Conservation (phyloP, 2,329 filamentous ascomycete species). For the Bipolaris sorokiniana region DNA sequence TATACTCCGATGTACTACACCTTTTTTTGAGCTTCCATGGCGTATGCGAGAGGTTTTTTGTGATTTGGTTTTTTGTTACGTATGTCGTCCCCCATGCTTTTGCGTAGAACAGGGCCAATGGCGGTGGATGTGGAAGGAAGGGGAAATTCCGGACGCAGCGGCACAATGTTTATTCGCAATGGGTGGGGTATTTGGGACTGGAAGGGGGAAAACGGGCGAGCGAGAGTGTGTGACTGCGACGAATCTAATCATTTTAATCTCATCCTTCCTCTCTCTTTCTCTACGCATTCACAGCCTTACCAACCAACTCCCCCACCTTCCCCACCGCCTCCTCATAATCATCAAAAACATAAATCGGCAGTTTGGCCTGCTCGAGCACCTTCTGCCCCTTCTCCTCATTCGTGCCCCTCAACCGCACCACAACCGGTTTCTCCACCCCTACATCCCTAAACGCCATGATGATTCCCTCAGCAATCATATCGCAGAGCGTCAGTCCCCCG, state of each 20-base stretch:
- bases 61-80: slow-evolving; percentile 2
- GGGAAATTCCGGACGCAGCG: neutral
- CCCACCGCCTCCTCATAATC: slow-evolving; percentile 71
- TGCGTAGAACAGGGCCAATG: slow-evolving; percentile 13
- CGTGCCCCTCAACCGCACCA: slow-evolving; percentile 78
- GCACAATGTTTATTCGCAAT: slow-evolving; percentile 22
- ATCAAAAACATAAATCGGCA: slow-evolving; percentile 74
- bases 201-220: neutral
- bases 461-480: slow-evolving; percentile 81
- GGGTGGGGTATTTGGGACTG: neutral
- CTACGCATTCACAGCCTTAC: slow-evolving; percentile 3
- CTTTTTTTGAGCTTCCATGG: slow-evolving; percentile 10
- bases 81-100: slow-evolving; percentile 1
- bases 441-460: slow-evolving; percentile 75
- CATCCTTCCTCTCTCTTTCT: neutral
- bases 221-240: neutral
- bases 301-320: slow-evolving; percentile 43
- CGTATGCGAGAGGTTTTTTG: slow-evolving; percentile 10
- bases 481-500: slow-evolving; percentile 72
- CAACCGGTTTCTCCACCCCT: slow-evolving; percentile 68
- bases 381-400: slow-evolving; percentile 73
- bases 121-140: slow-evolving; percentile 4
- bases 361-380: slow-evolving; percentile 71
- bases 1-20: slow-evolving; percentile 1
- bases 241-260: slow-evolving; percentile 1